These are phyloP conservation scores for Yamadazyma philogaea DNA, from an alignment of 805 yeast species.

Conservation along the genomic window DNA sequence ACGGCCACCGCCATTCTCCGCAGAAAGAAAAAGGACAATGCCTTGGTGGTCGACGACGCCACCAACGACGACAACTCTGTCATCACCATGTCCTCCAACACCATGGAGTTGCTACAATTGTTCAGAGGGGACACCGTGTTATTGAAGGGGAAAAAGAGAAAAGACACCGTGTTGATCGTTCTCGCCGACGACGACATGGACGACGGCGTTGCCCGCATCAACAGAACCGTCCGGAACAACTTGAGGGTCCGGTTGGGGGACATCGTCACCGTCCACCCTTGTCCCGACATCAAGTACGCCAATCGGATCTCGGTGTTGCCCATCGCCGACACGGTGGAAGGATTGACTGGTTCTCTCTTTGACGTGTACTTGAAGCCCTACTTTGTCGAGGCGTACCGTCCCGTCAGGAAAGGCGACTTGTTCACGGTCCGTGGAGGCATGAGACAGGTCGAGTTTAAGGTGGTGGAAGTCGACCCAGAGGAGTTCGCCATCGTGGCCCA, in stretches of 20 bases:
- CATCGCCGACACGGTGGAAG: constrained; percentile 97
- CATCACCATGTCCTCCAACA: constrained; percentile 88
- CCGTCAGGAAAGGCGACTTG: constrained; percentile 95
- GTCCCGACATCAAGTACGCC: constrained; percentile 98
- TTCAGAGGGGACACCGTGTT: constrained; percentile 98
- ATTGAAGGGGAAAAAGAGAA: constrained; percentile 97
- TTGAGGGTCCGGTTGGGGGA: constrained; percentile 93
- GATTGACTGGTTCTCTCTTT: constrained; percentile 92
- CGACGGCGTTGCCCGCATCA: constrained; percentile 90
- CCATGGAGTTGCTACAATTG: constrained; percentile 91
- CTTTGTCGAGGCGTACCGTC: constrained; percentile 98
- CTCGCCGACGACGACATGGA: constrained; percentile 95
- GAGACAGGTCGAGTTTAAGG: constrained; percentile 99
- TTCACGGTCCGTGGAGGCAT: constrained; percentile 97
- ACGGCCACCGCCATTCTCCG: constrained; percentile 97
- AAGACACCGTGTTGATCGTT: constrained; percentile 94
- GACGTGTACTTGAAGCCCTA: constrained; percentile 97
- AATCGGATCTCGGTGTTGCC: constrained; percentile 92
- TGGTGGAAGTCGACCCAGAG: constrained; percentile 96
- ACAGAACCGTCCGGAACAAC: constrained; percentile 95
- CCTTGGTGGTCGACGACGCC: constrained; percentile 94
- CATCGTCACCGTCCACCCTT: constrained; percentile 84
- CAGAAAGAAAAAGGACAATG: constrained; percentile 96
- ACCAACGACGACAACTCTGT: constrained; percentile 95
- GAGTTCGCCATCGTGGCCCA: constrained; percentile 98